These are phyloP conservation scores for Olyra latifolia DNA, from an alignment of 176 grass and related monocot genomes.

Conservation along the genomic window DNA sequence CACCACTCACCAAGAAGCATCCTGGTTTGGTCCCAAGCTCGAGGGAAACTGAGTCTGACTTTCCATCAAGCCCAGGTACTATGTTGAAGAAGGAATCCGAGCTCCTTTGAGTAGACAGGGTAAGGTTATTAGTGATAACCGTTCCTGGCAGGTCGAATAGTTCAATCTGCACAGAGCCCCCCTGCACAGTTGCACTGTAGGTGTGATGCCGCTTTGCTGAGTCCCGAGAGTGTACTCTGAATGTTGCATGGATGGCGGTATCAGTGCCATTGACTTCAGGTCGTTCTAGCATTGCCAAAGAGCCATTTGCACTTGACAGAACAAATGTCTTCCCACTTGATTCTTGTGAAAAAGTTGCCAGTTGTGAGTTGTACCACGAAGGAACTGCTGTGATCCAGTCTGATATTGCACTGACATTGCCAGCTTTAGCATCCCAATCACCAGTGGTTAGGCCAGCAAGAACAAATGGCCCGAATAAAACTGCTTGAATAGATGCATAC, in stretches of 20 bases:
- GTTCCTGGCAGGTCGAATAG: conserved; percentile 86
- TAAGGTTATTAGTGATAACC: conserved; percentile 68
- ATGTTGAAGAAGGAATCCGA: conserved; percentile 53
- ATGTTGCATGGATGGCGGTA: conserved; percentile 63
- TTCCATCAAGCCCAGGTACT: conserved; percentile 56
- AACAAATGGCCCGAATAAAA: conserved; percentile 83
- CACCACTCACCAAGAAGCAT: conserved; percentile 46
- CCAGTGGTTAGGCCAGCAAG: conserved; percentile 70
- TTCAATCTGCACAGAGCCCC: conserved; percentile 53
- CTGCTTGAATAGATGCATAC: conserved; percentile 71
- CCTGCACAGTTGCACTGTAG: background rate
- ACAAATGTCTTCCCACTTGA: conserved; percentile 45
- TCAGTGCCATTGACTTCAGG: conserved; percentile 55
- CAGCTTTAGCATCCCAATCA: conserved; percentile 57
- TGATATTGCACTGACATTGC: conserved; percentile 46
- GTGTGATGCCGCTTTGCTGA: conserved; percentile 1
- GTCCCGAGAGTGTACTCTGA: conserved; percentile 54
- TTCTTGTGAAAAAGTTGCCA: conserved; percentile 65
- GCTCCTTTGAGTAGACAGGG: conserved; percentile 39
- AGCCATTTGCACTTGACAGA: conserved; percentile 63
- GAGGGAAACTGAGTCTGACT: conserved; percentile 35
- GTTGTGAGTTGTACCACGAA: conserved; percentile 60
- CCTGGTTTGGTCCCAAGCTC: conserved; percentile 46
- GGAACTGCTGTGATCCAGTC: conserved; percentile 68
- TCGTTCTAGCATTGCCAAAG: conserved; percentile 67